These are phyloP conservation scores for Solanum chiquidenum DNA, from an alignment of 257 asterid genomes.

Conservation along the genomic window DNA sequence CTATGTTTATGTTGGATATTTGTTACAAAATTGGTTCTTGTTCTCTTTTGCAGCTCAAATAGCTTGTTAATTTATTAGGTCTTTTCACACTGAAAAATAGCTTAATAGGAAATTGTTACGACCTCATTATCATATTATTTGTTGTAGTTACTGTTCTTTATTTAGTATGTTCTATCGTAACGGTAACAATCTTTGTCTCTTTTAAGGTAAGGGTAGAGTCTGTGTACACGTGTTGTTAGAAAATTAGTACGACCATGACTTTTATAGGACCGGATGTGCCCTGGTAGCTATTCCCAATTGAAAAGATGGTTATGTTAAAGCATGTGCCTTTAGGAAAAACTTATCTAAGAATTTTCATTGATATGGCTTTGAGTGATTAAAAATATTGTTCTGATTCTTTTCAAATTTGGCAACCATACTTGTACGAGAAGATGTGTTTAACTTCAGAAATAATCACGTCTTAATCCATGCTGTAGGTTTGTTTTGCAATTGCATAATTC, in stretches of 20 bases:
- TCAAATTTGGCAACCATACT: neutral
- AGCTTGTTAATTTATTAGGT: neutral
- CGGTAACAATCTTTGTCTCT: neutral
- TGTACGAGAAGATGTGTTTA: neutral
- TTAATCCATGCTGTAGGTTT: slow-evolving; percentile 23
- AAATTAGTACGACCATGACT: neutral
- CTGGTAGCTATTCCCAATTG: neutral
- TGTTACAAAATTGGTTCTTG: neutral
- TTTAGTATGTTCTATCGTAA: neutral
- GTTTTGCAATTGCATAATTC: slow-evolving; percentile 65
- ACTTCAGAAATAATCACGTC: neutral
- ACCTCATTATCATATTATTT: neutral
- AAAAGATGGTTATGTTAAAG: neutral
- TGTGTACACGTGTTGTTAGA: neutral
- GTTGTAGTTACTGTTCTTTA: neutral
- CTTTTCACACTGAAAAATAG: neutral
- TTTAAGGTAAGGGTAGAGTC: neutral
- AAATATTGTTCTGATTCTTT: neutral
- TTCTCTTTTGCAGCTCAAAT: neutral
- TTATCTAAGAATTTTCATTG: neutral
- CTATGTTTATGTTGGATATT: neutral
- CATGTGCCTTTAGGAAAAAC: neutral
- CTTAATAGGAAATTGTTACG: neutral
- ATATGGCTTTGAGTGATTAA: neutral
- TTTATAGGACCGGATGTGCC: neutral